Percentiles rank a stretch among this genome's conserved stretches.
These are phyloP conservation scores for Brasilioporus rufonigricans DNA, from an alignment of 768 basidiomycete species.

Conservation along the genomic window DNA sequence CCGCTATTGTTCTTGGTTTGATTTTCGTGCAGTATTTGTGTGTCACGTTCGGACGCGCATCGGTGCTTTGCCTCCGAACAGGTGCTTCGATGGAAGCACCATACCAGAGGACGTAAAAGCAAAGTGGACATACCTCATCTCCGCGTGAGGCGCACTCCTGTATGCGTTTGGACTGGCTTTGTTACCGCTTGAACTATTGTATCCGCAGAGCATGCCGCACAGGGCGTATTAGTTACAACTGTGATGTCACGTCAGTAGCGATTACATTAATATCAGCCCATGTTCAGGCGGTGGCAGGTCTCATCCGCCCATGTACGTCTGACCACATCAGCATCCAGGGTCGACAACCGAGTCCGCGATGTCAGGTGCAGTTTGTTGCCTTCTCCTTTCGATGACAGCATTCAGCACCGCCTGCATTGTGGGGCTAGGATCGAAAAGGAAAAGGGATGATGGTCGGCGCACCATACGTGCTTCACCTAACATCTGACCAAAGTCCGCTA, in stretches of 20 bases:
- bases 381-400: conserved; percentile 34
- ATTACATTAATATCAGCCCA: conserved; percentile 27
- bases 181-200: conserved; percentile 21
- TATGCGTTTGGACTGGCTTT: conserved; percentile 11
- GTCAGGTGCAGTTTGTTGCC: conserved; percentile 28
- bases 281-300: conserved; percentile 8
- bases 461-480: conserved; percentile 56
- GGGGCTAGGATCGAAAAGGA: conserved; percentile 6
- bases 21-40: conserved; percentile 24
- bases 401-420: conserved; percentile 35
- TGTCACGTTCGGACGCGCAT: conserved; percentile 11
- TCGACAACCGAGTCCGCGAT: conserved; percentile 8
- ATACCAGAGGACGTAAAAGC: conserved; percentile 5
- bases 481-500: conserved; percentile 42
- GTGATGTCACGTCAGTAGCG: conserved; percentile 27
- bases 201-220: conserved; percentile 16
- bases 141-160: conserved; percentile 5
- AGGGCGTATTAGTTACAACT: conserved; percentile 24
- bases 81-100: conserved; percentile 10
- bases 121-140: conserved; percentile 6
- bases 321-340: conserved; percentile 13
- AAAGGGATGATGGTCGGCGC: conserved; percentile 24
- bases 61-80: conserved; percentile 4
- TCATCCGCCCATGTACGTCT: conserved; percentile 3
- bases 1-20: conserved; percentile 15